Base-by-base conservation (phyloP, 495 filamentous ascomycete species). In the Melanomma pulvis-pyrius region DNA sequence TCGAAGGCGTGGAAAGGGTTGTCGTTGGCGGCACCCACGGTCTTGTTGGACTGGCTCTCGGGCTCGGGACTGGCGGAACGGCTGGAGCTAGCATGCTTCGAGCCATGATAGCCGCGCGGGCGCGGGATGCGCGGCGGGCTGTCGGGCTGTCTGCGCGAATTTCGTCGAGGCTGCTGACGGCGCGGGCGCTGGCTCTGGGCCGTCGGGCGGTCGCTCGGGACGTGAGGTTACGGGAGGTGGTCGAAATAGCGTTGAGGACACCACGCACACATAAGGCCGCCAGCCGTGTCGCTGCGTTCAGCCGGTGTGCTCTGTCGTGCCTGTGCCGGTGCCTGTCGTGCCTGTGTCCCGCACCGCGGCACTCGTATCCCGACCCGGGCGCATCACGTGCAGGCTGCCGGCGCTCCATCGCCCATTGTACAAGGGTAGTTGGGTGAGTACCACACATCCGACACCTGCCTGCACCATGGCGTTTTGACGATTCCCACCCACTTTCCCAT, bases 101-200 rank as follows among this genome's bases (percentile, higher is more conserved):
- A 52, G 59, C 3, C 22, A 52, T 7, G 60, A 47, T 54, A 41
- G 49, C 9, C 60, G 60, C 50, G 60, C 60, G 49, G 50, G 48
- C 60, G 48, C 13, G 8, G 19, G 22, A n/a, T 32, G 57, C 13
- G 41, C 39, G 57, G 19, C n/a, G n/a, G 1, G 2, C 3, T 28
- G 12, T 46, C 47, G 46, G 13, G 39, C 1, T 61, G 39, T 52
- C 34, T 55, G 26, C 25, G 51, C 51, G 25, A 32, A 54, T 60
- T 47, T 49, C 44, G 5, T 22, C n/a, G 17, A 6, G 1, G 46
- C 26, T 36, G 30, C 29, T 52, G 59, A 49, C 39, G 26, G 39
- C 17, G 56, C 22, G 48, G 48, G 48, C 48, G 34, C 17, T 8
- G 34, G 34, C 17, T 8, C 17, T 17, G 34, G 34, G 34, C 8